Evolutionary conservation across 495 filamentous ascomycete genomes (phyloP).

Genomic region (Aspergillus homomorphus): DNA sequence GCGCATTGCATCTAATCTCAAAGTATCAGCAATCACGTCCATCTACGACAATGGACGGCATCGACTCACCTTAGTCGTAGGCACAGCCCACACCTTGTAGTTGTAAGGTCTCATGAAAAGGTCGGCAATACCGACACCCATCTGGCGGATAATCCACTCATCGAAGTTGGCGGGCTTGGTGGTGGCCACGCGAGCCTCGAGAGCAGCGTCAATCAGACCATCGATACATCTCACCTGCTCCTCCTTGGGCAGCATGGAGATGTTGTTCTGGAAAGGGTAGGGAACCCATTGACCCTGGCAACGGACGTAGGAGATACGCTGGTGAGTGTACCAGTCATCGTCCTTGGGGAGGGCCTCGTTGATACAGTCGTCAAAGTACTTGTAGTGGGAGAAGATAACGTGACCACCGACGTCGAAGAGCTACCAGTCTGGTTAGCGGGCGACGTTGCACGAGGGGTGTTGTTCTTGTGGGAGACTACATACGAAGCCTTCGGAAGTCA

Average conservation of each 20-base stretch:
- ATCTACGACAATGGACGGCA: background rate
- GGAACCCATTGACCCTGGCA: conserved; percentile 96
- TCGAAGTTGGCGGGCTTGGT: conserved; percentile 95
- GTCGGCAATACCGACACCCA: conserved; percentile 86
- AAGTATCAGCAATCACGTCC: conserved; percentile 1
- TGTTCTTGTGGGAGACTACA: conserved; percentile 37
- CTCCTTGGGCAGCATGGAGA: conserved; percentile 96
- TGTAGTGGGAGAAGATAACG: conserved; percentile 99
- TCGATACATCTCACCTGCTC: conserved; percentile 95
- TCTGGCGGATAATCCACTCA: conserved; percentile 95
- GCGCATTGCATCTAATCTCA: conserved; percentile 89
- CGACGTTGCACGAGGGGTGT: background rate
- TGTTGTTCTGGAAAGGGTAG: conserved; percentile 99
- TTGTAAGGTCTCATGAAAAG: conserved; percentile 99
- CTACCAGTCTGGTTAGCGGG: conserved; percentile 44
- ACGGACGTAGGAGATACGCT: conserved; percentile 98
- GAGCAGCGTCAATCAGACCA: conserved; percentile 91
- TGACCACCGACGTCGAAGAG: conserved; percentile 99
- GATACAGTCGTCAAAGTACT: conserved; percentile 99
- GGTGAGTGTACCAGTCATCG: conserved; percentile 94
- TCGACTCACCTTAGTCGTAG: conserved; percentile 82
- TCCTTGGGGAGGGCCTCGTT: conserved; percentile 91
- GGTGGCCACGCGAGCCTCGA: conserved; percentile 79
- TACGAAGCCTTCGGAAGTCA: conserved; percentile 96
- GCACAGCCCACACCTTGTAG: conserved; percentile 99